These are phyloP conservation scores for Axilococcus clingmanii DNA, from an alignment of 139 green algal species.

Conservation along the genomic window DNA sequence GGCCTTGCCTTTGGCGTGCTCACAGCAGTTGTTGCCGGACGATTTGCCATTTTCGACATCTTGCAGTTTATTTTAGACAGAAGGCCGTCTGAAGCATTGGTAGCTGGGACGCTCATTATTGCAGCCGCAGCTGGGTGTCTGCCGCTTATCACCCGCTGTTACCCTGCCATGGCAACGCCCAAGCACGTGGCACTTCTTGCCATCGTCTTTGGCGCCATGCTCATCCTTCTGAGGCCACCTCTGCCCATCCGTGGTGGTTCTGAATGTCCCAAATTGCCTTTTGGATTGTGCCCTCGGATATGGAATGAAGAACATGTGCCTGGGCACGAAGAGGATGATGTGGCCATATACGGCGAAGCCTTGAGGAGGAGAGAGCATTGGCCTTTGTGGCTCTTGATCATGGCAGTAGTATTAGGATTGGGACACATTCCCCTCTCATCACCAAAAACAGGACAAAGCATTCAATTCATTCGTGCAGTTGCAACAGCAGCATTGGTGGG, in stretches of 20 bases:
- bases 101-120: constrained; percentile 68
- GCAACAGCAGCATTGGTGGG: constrained; percentile 48
- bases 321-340: constrained; percentile 69
- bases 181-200: constrained; percentile 27
- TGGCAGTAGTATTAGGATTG: constrained; percentile 31
- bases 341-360: constrained; percentile 59
- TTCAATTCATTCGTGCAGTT: constrained; percentile 10
- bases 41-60: constrained; percentile 84
- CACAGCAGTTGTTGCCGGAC: constrained; percentile 44
- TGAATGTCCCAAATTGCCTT: constrained; percentile 64
- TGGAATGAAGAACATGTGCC: constrained; percentile 85
- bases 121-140: constrained; percentile 32
- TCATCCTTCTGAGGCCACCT: constrained; percentile 62
- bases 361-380: constrained; percentile 57
- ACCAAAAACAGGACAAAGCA: constrained; percentile 1
- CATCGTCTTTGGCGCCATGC: constrained; percentile 31
- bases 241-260: constrained; percentile 61
- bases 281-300: constrained; percentile 72
- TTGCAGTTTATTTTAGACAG: constrained; percentile 39
- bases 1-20: constrained; percentile 36
- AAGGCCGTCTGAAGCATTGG: constrained; percentile 65
- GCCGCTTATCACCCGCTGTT: constrained; percentile 56
- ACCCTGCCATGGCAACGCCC: constrained; percentile 2
- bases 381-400: constrained; percentile 78
- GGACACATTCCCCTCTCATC: constrained; percentile 21